phyloP scores from a whole-genome alignment of 257 asterid species.

The Ligustrum vulgare region DNA sequence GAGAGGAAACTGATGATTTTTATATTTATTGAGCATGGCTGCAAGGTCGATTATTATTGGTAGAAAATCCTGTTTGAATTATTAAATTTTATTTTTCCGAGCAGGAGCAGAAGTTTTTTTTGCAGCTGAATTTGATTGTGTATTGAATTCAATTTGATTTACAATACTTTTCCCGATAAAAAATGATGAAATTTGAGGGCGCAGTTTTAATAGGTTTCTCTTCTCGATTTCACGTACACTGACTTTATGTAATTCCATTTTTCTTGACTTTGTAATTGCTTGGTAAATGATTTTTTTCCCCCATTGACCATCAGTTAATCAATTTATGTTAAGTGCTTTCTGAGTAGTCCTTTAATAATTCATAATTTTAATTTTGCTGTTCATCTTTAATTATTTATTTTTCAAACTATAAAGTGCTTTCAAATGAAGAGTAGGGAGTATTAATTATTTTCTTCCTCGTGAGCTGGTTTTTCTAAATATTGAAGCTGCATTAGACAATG shows the following conservation, averaged over 20 bases:
- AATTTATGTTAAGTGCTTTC: neutral
- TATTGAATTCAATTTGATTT: slow-evolving; percentile 11
- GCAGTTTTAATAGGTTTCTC: neutral
- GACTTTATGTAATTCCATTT: slow-evolving; percentile 12
- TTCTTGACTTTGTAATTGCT: slow-evolving; percentile 2
- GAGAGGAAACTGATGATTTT: slow-evolving; percentile 10
- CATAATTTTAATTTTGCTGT: neutral
- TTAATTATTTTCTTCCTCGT: neutral
- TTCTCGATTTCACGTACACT: slow-evolving; percentile 15
- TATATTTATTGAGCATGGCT: slow-evolving; percentile 11
- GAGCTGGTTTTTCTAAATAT: neutral
- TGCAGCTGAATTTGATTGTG: slow-evolving; percentile 16
- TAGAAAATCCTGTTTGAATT: slow-evolving; percentile 13
- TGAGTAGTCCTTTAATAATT: neutral
- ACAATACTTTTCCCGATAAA: neutral
- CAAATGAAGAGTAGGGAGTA: neutral
- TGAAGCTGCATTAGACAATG: neutral
- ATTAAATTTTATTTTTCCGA: neutral
- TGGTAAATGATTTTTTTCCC: neutral
- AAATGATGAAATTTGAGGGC: neutral
- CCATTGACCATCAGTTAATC: neutral
- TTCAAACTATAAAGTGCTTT: neutral
- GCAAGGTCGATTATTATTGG: slow-evolving; percentile 1
- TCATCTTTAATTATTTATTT: neutral
- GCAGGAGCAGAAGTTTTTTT: neutral